phyloP scores from a whole-genome alignment of 257 asterid genomes.

The Parsonsia alboflavescens region DNA sequence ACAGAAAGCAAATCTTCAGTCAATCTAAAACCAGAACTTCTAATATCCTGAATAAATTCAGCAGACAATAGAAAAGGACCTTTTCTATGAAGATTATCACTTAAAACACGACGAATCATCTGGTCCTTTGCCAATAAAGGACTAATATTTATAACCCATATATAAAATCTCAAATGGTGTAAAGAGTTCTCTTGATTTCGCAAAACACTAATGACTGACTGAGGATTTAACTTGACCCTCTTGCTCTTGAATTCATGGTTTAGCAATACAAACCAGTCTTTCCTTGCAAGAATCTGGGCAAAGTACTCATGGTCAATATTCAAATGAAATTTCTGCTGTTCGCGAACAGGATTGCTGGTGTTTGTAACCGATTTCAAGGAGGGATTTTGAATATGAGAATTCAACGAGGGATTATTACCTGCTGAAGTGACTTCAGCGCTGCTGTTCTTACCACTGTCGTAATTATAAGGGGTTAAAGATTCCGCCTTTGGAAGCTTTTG shows the following conservation, averaged over 20 bases:
- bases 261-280: slow-evolving; percentile 78
- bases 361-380: slow-evolving; percentile 32
- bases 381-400: slow-evolving; percentile 22
- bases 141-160: slow-evolving; percentile 50
- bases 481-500: slow-evolving; percentile 25
- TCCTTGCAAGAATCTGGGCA: slow-evolving; percentile 50
- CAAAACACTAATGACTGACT: slow-evolving; percentile 48
- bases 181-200: slow-evolving; percentile 74
- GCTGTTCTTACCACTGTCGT: slow-evolving; percentile 4
- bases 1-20: slow-evolving; percentile 63
- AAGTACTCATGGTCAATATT: slow-evolving; percentile 52
- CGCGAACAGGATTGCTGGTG: neutral
- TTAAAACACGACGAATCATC: slow-evolving; percentile 46
- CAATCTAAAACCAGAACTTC: slow-evolving; percentile 48
- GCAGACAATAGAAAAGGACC: slow-evolving; percentile 81
- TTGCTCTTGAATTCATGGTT: slow-evolving; percentile 57
- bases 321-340: slow-evolving; percentile 11
- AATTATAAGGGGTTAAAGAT: slow-evolving; percentile 16
- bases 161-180: slow-evolving; percentile 56
- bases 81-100: slow-evolving; percentile 53
- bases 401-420: slow-evolving; percentile 29
- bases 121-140: slow-evolving; percentile 50
- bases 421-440: slow-evolving; percentile 27
- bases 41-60: slow-evolving; percentile 58
- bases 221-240: slow-evolving; percentile 38